A percentile compares a stretch with the other conserved stretches of the same genome.
phyloP scores from a whole-genome alignment of 345 rosid genomes.

The Gossypium sturtianum region DNA sequence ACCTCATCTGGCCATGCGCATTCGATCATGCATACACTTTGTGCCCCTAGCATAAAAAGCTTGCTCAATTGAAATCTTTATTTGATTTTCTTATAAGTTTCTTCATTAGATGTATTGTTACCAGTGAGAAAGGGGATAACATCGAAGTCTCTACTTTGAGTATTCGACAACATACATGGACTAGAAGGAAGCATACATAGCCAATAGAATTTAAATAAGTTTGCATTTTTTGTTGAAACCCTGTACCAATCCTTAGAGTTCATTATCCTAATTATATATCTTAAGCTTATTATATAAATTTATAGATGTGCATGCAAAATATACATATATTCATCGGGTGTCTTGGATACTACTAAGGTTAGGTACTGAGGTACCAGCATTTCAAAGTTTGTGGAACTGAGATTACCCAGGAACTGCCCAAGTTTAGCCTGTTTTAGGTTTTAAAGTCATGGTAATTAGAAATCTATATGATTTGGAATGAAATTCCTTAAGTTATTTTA shows the following conservation, averaged over 20 bases:
- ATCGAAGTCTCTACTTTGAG: background rate
- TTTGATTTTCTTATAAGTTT: background rate
- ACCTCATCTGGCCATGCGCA: background rate
- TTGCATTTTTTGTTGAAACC: background rate
- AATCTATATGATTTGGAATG: background rate
- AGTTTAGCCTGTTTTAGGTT: background rate
- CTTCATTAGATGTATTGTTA: background rate
- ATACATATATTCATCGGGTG: background rate
- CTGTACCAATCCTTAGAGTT: background rate
- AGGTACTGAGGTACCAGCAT: background rate
- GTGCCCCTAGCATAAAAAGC: background rate
- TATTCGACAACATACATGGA: background rate
- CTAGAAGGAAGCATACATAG: background rate
- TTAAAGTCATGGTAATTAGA: background rate
- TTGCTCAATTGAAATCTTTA: background rate
- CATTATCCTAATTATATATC: too few species aligned
- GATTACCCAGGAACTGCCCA: background rate
- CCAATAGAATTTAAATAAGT: background rate
- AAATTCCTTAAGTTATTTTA: background rate
- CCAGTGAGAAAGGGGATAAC: background rate
- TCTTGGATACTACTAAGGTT: background rate
- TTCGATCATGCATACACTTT: background rate
- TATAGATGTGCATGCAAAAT: background rate
- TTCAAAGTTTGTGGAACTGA: background rate
- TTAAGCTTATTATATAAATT: too few species aligned